These are phyloP conservation scores for Beauveria medogensis DNA, from an alignment of 2,329 filamentous ascomycete species.

Conservation along the genomic window DNA sequence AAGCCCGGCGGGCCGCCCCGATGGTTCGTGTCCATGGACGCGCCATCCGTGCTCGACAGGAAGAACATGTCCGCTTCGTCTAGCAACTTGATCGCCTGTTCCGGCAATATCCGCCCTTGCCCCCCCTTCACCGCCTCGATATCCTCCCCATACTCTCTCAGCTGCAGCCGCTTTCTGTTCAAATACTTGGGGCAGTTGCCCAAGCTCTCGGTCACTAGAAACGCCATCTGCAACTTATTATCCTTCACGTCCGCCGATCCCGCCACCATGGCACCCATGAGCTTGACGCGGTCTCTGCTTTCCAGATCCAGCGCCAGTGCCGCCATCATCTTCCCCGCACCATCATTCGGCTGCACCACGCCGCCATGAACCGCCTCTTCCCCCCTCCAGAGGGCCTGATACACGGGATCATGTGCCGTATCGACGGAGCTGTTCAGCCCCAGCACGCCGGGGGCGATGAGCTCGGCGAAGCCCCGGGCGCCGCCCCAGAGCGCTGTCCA, in stretches of 20 bases:
- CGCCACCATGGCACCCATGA: slow-evolving; percentile 61
- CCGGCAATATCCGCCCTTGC: slow-evolving; percentile 35
- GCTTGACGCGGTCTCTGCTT: slow-evolving; percentile 60
- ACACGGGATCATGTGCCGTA: slow-evolving; percentile 58
- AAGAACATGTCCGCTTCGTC: slow-evolving; percentile 67
- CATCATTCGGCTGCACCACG: slow-evolving; percentile 30
- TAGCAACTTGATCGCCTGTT: slow-evolving; percentile 51
- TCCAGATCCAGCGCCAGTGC: slow-evolving; percentile 48
- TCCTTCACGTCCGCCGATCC: slow-evolving; percentile 42
- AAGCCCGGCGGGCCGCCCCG: slow-evolving; percentile 70
- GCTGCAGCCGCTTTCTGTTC: slow-evolving; percentile 60
- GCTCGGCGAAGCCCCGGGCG: slow-evolving; percentile 55
- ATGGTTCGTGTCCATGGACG: slow-evolving; percentile 77
- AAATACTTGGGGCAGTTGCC: slow-evolving; percentile 86
- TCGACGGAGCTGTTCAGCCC: slow-evolving; percentile 57
- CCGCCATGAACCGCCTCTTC: slow-evolving; percentile 12
- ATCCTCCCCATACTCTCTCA: slow-evolving; percentile 27
- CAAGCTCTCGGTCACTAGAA: slow-evolving; percentile 63
- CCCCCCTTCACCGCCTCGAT: slow-evolving; percentile 40
- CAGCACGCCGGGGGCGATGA: slow-evolving; percentile 54
- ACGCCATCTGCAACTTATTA: slow-evolving; percentile 45
- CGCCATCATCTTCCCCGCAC: slow-evolving; percentile 33
- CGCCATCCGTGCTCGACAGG: slow-evolving; percentile 57
- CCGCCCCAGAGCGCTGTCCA: slow-evolving; percentile 81
- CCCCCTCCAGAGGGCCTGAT: slow-evolving; percentile 48